phyloP scores from a whole-genome alignment of 768 basidiomycete species.

The Cyathus striatus region DNA sequence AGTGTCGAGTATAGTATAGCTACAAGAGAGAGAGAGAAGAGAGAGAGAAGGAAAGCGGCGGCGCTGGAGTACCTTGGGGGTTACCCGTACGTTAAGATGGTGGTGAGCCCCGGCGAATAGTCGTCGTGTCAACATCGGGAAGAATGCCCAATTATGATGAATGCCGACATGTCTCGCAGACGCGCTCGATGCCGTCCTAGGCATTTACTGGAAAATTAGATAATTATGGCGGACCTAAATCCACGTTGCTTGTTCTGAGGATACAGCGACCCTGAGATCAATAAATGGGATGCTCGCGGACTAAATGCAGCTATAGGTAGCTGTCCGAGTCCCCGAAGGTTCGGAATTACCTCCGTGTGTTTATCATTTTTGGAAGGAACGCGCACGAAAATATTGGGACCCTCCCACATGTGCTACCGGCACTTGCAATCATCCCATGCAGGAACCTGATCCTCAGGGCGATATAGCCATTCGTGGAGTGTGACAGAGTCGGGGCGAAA shows the following conservation, averaged over 20 bases:
- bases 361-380: slow-evolving; percentile 26
- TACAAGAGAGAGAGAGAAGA: too few relatives aligned
- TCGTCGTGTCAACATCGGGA: too few relatives aligned
- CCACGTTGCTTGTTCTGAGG: slow-evolving; percentile 15
- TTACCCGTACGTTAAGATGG: too few relatives aligned
- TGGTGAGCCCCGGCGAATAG: too few relatives aligned
- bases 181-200: slow-evolving; percentile 3
- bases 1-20: too few relatives aligned
- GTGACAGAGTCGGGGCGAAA: slow-evolving; percentile 19
- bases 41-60: too few relatives aligned
- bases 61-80: too few relatives aligned
- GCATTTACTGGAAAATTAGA: slow-evolving; percentile 1
- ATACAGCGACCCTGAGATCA: slow-evolving; percentile 25
- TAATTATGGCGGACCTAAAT: slow-evolving; percentile 4
- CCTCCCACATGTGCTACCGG: slow-evolving; percentile 26
- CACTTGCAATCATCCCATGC: slow-evolving; percentile 13
- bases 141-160: slow-evolving; percentile 7
- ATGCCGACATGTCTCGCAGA: slow-evolving; percentile 10
- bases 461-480: slow-evolving; percentile 22
- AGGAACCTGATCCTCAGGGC: slow-evolving; percentile 36
- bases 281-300: slow-evolving; percentile 16
- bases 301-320: slow-evolving; percentile 27
- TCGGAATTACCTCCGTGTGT: slow-evolving; percentile 11
- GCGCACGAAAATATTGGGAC: slow-evolving; percentile 23
- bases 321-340: slow-evolving; percentile 15